Conservation (phyloP, 352 stramenopile species). For the Globisporangium paddicum region DNA sequence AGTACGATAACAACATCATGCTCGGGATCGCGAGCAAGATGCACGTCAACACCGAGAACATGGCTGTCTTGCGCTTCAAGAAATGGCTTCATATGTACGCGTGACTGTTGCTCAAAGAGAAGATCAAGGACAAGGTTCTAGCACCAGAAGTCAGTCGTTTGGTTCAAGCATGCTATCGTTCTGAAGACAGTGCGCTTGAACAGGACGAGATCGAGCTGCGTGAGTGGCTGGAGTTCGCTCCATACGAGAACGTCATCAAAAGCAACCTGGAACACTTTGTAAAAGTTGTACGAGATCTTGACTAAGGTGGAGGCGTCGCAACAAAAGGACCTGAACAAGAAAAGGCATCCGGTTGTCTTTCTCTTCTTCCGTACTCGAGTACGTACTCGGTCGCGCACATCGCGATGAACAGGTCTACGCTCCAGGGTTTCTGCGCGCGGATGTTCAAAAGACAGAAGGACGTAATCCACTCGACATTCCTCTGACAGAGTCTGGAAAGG, state of each 20-base stretch:
- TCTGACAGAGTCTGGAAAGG: background rate
- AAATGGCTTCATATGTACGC: slow-evolving; percentile 8
- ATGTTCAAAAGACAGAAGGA: background rate
- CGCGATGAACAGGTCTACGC: slow-evolving; percentile 9
- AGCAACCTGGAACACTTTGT: slow-evolving; percentile 7
- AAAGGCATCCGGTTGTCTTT: slow-evolving; percentile 5
- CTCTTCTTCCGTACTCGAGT: slow-evolving; percentile 6
- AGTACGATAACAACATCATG: slow-evolving; percentile 1
- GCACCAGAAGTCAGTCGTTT: background rate
- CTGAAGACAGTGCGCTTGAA: background rate
- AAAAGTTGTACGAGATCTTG: slow-evolving; percentile 1
- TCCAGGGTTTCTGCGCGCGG: background rate
- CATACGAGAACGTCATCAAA: slow-evolving; percentile 9
- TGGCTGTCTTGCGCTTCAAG: slow-evolving; percentile 6
- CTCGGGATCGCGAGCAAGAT: background rate
- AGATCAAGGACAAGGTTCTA: background rate
- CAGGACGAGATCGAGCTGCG: slow-evolving; percentile 2
- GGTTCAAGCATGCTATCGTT: slow-evolving; percentile 6
- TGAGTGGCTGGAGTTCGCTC: background rate
- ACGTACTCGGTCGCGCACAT: background rate
- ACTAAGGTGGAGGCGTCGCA: slow-evolving; percentile 1
- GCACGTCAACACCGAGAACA: slow-evolving; percentile 7
- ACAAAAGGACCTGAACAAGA: background rate
- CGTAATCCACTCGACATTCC: slow-evolving; percentile 1
- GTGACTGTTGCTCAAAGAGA: background rate